Evolutionary conservation across 2,329 filamentous ascomycete genomes (phyloP), one percentile per base, ranked within the genome.

Genomic region (Curvularia eragrostidis): DNA sequence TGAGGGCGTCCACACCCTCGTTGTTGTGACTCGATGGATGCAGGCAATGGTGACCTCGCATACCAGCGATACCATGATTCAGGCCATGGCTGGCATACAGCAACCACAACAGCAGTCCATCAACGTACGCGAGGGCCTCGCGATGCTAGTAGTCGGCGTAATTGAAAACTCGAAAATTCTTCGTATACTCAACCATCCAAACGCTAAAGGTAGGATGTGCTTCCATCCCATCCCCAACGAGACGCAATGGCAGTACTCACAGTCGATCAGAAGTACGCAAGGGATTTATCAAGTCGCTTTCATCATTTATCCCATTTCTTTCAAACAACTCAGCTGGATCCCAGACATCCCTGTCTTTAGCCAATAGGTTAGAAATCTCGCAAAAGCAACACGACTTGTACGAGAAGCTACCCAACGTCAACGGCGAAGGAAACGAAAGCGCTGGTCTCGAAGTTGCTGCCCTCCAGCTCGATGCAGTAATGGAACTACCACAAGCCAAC

Each of bases 401-500:
- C 39, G 78, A 80, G 8, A 72, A 80, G 38, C 73, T 78, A 56
- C 77, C 79, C 1, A 73, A 73, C 26, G 70, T 80, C 18, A 77
- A 80, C 64, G 80, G 81, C 50, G 80, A 79, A 41, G 50, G 61
- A 15, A 69, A 66, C 56, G 74, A 72, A 50, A 64, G 79, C 56
- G 76, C 78, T 39, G 67, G 64, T 13, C 69, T 79, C 48, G 77
- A 77, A 59, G 71, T 77, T 57, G 71, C 78, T 58, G 76, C 79
- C 18, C 72, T 85, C n/a, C 82, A 85, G 51, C 81, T 85, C 36
- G 82, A 85, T 60, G 77, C 80, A 13, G 72, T 88, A 9, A 80
- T 85, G 24, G 91, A 96, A 48, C 78, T 93, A 9, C 89, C 90
- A 3, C 81, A 87, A 28, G 81, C 89, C 47, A 92, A 91, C 64